Conservation (phyloP, 129 eudicot species). For the Flaveria trinervia region DNA sequence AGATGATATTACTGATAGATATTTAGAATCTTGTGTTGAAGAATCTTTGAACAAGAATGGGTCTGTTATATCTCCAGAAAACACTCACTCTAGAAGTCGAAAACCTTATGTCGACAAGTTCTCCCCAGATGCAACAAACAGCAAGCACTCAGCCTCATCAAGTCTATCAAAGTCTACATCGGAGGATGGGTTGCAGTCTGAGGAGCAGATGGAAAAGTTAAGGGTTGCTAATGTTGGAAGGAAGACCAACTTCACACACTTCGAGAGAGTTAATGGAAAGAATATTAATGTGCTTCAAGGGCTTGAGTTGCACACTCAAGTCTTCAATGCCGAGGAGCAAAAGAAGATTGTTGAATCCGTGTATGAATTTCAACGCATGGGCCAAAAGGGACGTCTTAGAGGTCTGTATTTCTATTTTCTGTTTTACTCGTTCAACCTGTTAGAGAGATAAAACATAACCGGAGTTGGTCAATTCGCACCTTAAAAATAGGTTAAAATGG, state of each 20-base stretch:
- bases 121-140: slow-evolving; percentile 43
- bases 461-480: no score
- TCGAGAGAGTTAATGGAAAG: slow-evolving; percentile 52
- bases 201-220: slow-evolving; percentile 41
- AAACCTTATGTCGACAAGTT: slow-evolving; percentile 25
- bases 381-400: slow-evolving; percentile 64
- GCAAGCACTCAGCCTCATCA: slow-evolving; percentile 28
- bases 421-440: no score
- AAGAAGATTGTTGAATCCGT: slow-evolving; percentile 56
- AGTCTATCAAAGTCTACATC: slow-evolving; percentile 18
- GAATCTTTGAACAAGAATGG: slow-evolving; percentile 25
- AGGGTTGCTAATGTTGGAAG: slow-evolving; percentile 45
- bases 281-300: slow-evolving; percentile 55
- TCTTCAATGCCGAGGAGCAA: slow-evolving; percentile 56
- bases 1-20: slow-evolving; percentile 20
- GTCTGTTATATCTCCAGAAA: slow-evolving; percentile 29
- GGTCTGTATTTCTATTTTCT: slow-evolving; percentile 30
- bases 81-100: slow-evolving; percentile 18
- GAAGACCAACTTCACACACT: slow-evolving; percentile 46
- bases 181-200: slow-evolving; percentile 29
- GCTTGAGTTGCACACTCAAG: slow-evolving; percentile 64
- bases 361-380: slow-evolving; percentile 60
- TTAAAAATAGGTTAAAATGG: no score
- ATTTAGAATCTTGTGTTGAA: slow-evolving; percentile 14
- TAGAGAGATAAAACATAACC: no score